Evolutionary conservation across 2,329 filamentous ascomycete species (phyloP), one percentile per base, ranked within the genome.

Genomic region (Plectosphaerella sp.): DNA sequence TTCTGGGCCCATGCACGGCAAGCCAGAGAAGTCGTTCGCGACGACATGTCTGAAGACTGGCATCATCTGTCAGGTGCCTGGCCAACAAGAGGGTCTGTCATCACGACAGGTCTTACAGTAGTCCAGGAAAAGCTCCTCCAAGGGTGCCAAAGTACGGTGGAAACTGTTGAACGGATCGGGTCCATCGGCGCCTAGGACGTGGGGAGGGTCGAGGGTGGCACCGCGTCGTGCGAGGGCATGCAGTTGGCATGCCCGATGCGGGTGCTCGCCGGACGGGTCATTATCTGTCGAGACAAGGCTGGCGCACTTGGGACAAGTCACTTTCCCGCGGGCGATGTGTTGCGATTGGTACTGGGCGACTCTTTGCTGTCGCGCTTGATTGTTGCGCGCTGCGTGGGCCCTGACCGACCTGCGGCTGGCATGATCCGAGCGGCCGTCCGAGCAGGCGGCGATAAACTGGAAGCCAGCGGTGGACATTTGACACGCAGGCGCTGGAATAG

Each of bases 301-400:
- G 22, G 22, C 22, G 22, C 22, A 22, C 5, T 22, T 22, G 22
- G 22, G 22, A 5, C 22, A 22, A 5, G 5, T 5, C 3, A 22
- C 3, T 22, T 22, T 3, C 22, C 22, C 22, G 22, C 22, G 22
- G 22, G 3, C 22, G 22, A 5, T 22, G 3, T 22, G 22, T 5
- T 22, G 22, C 22, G 28, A 33, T 12, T 33, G 28, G 8, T 33
- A 33, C 28, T 33, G 8, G 4, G 28, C 28, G 4, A 33, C 28
- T 12, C 28, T 33, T 2, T 33, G 28, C 11, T 52, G 54, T 10
- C 56, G 53, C 1, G 39, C 53, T n/a, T 45, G 48, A 12, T 46
- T 22, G 46, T 59, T 54, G 3, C 56, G 51, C 8, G 60, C 59
- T 1, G 59, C 60, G 15, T 61, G 58, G 3, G 58, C 55, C 15